Base-by-base conservation (phyloP, 108 stramenopile genomes). In the Cyclotella cryptica region DNA sequence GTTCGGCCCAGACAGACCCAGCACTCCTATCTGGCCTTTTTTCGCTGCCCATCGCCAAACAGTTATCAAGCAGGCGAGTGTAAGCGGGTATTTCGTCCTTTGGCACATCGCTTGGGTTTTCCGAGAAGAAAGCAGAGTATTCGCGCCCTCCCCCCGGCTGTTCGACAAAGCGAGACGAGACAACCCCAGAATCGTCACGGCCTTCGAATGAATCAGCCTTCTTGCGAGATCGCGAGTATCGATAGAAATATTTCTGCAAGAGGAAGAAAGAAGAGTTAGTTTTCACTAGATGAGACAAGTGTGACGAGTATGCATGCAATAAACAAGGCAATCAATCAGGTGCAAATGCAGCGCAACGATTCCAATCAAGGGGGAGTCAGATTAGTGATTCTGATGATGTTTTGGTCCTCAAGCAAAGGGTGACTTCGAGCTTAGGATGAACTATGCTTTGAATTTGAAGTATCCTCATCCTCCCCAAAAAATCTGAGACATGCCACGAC, bases 171-270 rank as follows among this genome's bases (percentile, higher is more conserved):
- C 94, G 90, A 22, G 87, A 80, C 15, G 94, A 95, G 21, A 88
- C 80, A 40, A 95, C 94, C 13, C 94, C 94, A 12, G 94, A 95
- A 65, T 95, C 94, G 68, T 95, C 94, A 0, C 94, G 84, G 26
- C 94, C 94, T 79, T 95, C 94, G 71, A 95, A 95, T 57, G 89
- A 95, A 61, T 95, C 94, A 26, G 94, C 92, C 62, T 95, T 95
- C 27, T 88, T 89, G 26, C 94, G 89, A 10, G 90, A 89, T 57
- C 86, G 88, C 21, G 89, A 90, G 65, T 90, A 95, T 15, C 94
- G 89, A 54, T 95, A 95, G 66, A 88, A 95, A 79, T 95, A 95
- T 95, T 94, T 94, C 93, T 94, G 65, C 68, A 59, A 41, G 54
- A 41, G 44, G 18, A 41, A 69, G 21, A 65, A 71, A n/a, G 21